Evolutionary conservation across 2,329 filamentous ascomycete species (phyloP).

Genomic region (Penicillium aurantiogriseum): DNA sequence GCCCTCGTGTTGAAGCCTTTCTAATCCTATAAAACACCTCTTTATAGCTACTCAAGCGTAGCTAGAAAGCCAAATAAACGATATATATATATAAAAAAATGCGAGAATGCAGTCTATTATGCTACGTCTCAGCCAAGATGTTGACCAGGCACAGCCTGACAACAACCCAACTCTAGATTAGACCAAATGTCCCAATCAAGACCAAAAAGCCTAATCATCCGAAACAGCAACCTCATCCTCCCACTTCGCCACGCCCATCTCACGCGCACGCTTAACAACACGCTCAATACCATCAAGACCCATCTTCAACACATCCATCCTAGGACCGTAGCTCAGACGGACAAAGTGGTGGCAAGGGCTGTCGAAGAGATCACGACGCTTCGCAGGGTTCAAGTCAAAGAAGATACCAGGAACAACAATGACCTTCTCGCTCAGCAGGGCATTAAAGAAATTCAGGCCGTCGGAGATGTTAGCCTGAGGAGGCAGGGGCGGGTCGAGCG

Average conservation of each 20-base stretch:
- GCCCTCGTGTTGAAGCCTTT: not conserved
- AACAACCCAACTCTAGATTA: not conserved
- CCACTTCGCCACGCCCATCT: conserved; percentile 27
- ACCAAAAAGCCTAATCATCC: conserved; percentile 28
- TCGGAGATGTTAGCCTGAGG: conserved; percentile 71
- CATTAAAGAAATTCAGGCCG: conserved; percentile 95
- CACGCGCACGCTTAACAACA: conserved; percentile 58
- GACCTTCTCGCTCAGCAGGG: conserved; percentile 87
- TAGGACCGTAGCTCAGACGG: conserved; percentile 78
- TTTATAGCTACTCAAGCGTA: not conserved
- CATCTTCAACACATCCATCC: conserved; percentile 73
- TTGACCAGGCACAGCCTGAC: not conserved
- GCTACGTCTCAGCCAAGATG: not conserved
- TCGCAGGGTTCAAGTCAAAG: conserved; percentile 91
- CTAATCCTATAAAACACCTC: no score
- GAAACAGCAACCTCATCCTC: conserved; percentile 40
- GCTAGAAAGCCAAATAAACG: not conserved
- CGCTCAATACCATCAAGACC: conserved; percentile 83
- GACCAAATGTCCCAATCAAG: not conserved
- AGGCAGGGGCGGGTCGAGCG: conserved; percentile 54
- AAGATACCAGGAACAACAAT: conserved; percentile 98
- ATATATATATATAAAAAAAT: not conserved
- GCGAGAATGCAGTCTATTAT: not conserved
- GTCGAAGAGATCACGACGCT: conserved; percentile 88
- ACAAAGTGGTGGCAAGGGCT: conserved; percentile 92